These are phyloP conservation scores for Globisporangium carolinianum DNA, from an alignment of 352 stramenopile species.

Conservation along the genomic window DNA sequence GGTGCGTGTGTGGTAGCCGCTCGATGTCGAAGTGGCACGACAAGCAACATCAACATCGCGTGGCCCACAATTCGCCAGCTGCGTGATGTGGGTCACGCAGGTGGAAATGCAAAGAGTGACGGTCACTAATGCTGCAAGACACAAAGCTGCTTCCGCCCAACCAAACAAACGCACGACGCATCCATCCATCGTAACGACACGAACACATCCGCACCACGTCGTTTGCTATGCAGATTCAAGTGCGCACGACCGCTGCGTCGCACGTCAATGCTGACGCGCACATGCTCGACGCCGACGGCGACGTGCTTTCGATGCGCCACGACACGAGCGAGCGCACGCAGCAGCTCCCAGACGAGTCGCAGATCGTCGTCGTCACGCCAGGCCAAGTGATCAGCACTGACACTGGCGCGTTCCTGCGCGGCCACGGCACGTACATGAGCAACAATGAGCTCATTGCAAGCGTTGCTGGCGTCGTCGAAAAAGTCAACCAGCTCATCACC, in stretches of 20 bases:
- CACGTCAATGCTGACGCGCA: background rate
- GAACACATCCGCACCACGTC: background rate
- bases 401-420: slow-evolving; percentile 80
- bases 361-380: slow-evolving; percentile 65
- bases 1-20: background rate
- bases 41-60: slow-evolving; percentile 11
- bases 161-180: background rate
- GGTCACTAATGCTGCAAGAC: too few relatives aligned
- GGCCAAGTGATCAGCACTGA: slow-evolving; percentile 74
- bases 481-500: slow-evolving; percentile 95
- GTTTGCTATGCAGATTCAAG: slow-evolving; percentile 15
- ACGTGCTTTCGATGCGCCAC: slow-evolving; percentile 9
- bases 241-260: slow-evolving; percentile 2
- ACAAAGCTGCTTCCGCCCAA: background rate
- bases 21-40: background rate
- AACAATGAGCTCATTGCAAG: slow-evolving; percentile 86
- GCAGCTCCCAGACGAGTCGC: slow-evolving; percentile 24
- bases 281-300: slow-evolving; percentile 7
- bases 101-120: too few relatives aligned
- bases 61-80: background rate
- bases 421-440: slow-evolving; percentile 94
- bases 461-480: slow-evolving; percentile 92
- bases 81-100: too few relatives aligned
- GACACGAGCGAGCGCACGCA: background rate
- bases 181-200: too few relatives aligned